Conservation (phyloP, 1,284 basidiomycete genomes). For the Malassezia vespertilionis region DNA sequence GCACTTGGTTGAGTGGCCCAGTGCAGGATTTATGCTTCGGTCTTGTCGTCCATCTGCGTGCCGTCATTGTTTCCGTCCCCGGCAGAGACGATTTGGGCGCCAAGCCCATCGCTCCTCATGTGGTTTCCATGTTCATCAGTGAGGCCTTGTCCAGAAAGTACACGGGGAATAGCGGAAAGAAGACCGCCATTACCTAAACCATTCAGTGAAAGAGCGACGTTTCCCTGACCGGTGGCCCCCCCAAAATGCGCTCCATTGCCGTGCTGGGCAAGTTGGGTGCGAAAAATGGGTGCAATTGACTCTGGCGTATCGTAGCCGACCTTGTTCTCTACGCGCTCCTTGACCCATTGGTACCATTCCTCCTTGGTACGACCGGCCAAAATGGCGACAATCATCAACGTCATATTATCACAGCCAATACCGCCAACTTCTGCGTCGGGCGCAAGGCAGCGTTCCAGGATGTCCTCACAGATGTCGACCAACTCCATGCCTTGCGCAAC, state of each 20-base stretch:
- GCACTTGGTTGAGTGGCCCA: no score
- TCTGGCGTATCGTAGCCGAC: slow-evolving; percentile 63
- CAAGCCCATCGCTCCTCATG: not conserved
- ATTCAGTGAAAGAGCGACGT: slow-evolving; percentile 19
- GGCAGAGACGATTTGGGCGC: no score
- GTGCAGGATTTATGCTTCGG: no score
- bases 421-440: slow-evolving; percentile 86
- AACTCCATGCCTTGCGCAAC: slow-evolving; percentile 72
- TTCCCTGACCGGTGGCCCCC: slow-evolving; percentile 6
- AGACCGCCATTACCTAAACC: slow-evolving; percentile 30
- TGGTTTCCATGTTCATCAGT: slow-evolving; percentile 19
- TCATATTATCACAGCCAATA: slow-evolving; percentile 99
- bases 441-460: slow-evolving; percentile 87
- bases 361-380: slow-evolving; percentile 74
- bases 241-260: slow-evolving; percentile 50
- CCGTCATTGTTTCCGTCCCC: no score
- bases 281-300: slow-evolving; percentile 49
- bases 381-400: slow-evolving; percentile 77
- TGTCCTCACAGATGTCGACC: slow-evolving; percentile 69
- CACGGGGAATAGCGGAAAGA: slow-evolving; percentile 38
- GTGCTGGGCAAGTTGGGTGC: slow-evolving; percentile 6
- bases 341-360: slow-evolving; percentile 88
- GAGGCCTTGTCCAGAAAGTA: slow-evolving; percentile 27
- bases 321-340: slow-evolving; percentile 65
- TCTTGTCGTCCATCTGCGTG: no score